Percentiles rank a stretch among this genome's conserved stretches.
These are phyloP conservation scores for Podospora pseudoanserina DNA, from an alignment of 495 filamentous ascomycete genomes.

Conservation along the genomic window DNA sequence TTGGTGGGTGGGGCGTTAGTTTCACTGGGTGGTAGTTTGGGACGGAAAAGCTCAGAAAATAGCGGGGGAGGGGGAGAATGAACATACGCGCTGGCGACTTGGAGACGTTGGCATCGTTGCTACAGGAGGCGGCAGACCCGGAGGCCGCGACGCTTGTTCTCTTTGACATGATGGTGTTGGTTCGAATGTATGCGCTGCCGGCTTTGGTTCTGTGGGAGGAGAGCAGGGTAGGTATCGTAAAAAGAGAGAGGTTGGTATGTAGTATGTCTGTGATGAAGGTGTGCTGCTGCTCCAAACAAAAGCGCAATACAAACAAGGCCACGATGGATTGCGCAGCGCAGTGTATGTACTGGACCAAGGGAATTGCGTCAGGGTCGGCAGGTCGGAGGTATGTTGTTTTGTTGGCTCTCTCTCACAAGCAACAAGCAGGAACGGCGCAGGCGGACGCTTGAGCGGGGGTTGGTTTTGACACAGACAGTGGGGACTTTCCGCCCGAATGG, in stretches of 20 bases:
- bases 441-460: conserved; percentile 6
- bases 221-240: neutral
- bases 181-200: neutral
- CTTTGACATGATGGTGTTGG: conserved; percentile 44
- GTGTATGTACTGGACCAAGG: neutral
- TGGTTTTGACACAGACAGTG: conserved; percentile 19
- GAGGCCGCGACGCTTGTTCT: conserved; percentile 36
- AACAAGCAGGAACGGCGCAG: neutral
- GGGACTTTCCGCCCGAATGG: conserved; percentile 2
- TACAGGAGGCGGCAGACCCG: conserved; percentile 40
- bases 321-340: neutral
- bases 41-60: neutral
- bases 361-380: neutral
- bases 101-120: conserved; percentile 24
- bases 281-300: neutral
- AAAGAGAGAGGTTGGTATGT: neutral
- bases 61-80: neutral
- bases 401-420: neutral
- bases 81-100: conserved; percentile 32
- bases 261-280: neutral
- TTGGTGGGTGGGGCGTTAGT: neutral
- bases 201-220: no score
- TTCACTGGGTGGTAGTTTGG: neutral
- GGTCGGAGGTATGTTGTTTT: neutral
- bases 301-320: neutral